Evolutionary conservation across 83 land plant species (phyloP).

Genomic region (Larix sibirica): DNA sequence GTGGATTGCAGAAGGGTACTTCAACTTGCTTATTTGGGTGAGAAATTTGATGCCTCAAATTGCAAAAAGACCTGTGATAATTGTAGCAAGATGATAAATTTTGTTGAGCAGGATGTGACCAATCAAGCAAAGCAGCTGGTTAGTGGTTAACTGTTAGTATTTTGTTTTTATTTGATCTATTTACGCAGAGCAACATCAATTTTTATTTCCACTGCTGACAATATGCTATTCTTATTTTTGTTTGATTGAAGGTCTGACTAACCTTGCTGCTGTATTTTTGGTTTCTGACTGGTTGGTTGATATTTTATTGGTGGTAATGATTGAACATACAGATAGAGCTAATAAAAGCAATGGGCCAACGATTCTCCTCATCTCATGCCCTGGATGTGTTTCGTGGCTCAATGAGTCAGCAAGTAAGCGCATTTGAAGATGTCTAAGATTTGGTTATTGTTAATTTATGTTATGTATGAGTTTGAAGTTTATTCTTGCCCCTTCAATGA

Average conservation of each 20-base stretch:
- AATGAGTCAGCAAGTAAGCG: conserved; percentile 79
- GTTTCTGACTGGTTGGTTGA: background rate
- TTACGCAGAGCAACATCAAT: background rate
- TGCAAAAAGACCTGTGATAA: conserved; percentile 91
- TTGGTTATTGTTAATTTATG: background rate
- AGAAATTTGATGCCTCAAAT: conserved; percentile 75
- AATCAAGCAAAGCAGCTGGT: conserved; percentile 87
- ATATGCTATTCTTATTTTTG: background rate
- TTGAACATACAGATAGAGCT: conserved; percentile 63
- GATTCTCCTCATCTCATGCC: conserved; percentile 76
- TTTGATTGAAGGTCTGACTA: background rate
- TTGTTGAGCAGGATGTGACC: conserved; percentile 87
- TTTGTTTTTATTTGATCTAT: background rate
- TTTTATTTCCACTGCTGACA: background rate
- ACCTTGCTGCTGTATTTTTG: background rate
- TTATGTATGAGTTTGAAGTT: background rate
- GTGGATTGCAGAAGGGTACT: conserved; percentile 94
- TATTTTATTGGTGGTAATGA: background rate
- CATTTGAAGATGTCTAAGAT: background rate
- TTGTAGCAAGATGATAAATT: conserved; percentile 62
- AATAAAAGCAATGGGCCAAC: conserved; percentile 67
- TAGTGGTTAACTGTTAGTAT: conserved; percentile 7
- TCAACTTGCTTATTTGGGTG: conserved; percentile 96
- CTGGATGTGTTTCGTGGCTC: conserved; percentile 97
- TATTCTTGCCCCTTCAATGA: background rate